These are phyloP conservation scores for Rhexocercosporidium sp. DNA, from an alignment of 2,329 filamentous ascomycete species.

Conservation along the genomic window DNA sequence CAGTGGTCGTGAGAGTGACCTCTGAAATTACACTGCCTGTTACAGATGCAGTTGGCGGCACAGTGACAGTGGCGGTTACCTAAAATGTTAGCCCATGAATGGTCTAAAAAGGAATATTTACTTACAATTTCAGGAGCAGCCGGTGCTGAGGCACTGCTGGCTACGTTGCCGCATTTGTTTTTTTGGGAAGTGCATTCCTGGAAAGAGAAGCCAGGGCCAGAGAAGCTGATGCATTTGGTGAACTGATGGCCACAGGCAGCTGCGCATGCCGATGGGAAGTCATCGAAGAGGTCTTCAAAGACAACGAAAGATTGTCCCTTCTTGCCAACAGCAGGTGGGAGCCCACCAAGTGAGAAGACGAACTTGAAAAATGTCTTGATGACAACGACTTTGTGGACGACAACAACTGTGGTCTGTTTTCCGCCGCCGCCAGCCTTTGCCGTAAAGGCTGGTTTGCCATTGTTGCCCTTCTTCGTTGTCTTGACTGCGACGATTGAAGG, in stretches of 20 bases:
- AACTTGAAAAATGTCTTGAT: constrained; percentile 38
- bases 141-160: constrained; percentile 22
- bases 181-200: constrained; percentile 31
- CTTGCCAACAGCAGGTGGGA: constrained; percentile 32
- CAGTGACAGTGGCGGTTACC: constrained; percentile 17
- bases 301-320: constrained; percentile 28
- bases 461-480: constrained; percentile 18
- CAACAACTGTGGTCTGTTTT: constrained; percentile 5
- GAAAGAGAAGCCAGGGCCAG: constrained; percentile 29
- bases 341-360: constrained; percentile 29
- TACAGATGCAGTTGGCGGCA: constrained; percentile 19
- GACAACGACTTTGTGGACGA: constrained; percentile 30
- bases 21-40: constrained; percentile 18
- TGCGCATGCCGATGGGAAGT: constrained; percentile 28
- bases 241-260: constrained; percentile 35
- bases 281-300: constrained; percentile 32
- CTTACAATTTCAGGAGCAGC: constrained; percentile 24
- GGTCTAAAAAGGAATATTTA: background rate
- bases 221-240: constrained; percentile 29
- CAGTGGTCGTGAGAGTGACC: constrained; percentile 16
- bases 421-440: constrained; percentile 1
- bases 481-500: constrained; percentile 8
- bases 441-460: constrained; percentile 11
- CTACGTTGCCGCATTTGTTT: constrained; percentile 27
- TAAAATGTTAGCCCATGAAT: background rate